These are phyloP conservation scores for Platanthera zijinensis DNA, from an alignment of 106 monocot species.

Conservation along the genomic window DNA sequence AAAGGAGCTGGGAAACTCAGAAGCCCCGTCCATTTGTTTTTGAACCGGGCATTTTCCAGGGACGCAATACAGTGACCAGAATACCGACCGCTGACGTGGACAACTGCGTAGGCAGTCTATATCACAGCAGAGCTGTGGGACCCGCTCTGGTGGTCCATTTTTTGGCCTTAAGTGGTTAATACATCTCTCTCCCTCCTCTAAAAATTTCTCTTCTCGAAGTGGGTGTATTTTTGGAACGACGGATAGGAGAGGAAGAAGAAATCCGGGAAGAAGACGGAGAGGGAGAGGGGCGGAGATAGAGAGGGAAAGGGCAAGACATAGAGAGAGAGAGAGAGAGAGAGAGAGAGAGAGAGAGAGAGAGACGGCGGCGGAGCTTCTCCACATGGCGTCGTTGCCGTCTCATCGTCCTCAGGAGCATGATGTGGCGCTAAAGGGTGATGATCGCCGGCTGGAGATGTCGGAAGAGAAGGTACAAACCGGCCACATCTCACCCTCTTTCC, in stretches of 20 bases:
- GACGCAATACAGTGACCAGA: neutral
- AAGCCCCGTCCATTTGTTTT: neutral
- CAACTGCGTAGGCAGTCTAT: neutral
- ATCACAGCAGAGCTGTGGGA: neutral
- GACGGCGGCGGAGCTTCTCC: neutral
- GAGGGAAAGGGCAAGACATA: neutral
- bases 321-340: neutral
- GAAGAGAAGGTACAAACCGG: slow-evolving; percentile 16
- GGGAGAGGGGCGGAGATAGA: slow-evolving; percentile 1
- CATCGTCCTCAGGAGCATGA: slow-evolving; percentile 11
- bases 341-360: slow-evolving; percentile 1
- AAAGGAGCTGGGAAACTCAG: too few relatives aligned
- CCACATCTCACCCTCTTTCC: neutral
- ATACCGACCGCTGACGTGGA: neutral
- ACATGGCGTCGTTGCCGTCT: slow-evolving; percentile 16
- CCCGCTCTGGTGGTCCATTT: neutral
- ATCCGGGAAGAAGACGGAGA: neutral
- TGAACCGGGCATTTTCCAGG: neutral
- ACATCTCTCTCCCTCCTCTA: neutral
- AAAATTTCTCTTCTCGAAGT: neutral
- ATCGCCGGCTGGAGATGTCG: slow-evolving; percentile 8
- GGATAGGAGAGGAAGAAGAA: slow-evolving; percentile 4
- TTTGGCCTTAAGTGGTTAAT: neutral
- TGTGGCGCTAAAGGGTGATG: slow-evolving; percentile 1
- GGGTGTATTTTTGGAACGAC: slow-evolving; percentile 10